Conservation (phyloP, 139 green algal genomes). For the Picochlorum sp. region DNA sequence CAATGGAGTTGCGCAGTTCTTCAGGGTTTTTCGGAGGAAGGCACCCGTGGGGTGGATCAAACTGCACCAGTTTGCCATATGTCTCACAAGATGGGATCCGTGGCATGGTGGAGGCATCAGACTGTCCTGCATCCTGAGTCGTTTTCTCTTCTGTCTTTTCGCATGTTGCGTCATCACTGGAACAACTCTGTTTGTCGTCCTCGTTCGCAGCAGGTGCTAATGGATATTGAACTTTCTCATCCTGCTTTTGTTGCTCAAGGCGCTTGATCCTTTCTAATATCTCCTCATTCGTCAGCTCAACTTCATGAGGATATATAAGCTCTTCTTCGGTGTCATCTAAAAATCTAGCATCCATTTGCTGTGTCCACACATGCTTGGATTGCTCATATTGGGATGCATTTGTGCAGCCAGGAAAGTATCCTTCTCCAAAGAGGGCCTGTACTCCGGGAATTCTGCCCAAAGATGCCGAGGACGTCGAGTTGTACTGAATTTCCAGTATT, state of each 20-base stretch:
- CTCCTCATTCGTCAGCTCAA: slow-evolving; percentile 8
- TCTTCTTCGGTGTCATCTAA: not conserved
- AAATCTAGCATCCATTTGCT: not conserved
- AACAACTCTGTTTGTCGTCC: not conserved
- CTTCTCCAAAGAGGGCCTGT: not conserved
- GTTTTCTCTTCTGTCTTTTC: not conserved
- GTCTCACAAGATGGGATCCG: not conserved
- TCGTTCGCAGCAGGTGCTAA: not conserved
- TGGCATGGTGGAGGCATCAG: not conserved
- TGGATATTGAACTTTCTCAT: not conserved
- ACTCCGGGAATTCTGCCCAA: not conserved
- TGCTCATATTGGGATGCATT: not conserved
- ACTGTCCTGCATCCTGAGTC: not conserved
- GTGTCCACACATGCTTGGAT: not conserved
- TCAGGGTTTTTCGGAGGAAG: too few species aligned
- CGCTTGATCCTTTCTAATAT: not conserved
- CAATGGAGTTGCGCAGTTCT: too few species aligned
- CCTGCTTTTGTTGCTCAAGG: not conserved
- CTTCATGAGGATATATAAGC: not conserved
- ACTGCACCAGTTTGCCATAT: not conserved
- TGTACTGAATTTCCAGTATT: too few species aligned
- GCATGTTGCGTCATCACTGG: not conserved
- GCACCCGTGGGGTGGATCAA: not conserved
- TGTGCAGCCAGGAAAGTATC: not conserved
- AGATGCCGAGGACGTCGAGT: too few species aligned